Evolutionary conservation across 2,329 filamentous ascomycete species (phyloP).

Genomic region (Cladophialophora psammophila): DNA sequence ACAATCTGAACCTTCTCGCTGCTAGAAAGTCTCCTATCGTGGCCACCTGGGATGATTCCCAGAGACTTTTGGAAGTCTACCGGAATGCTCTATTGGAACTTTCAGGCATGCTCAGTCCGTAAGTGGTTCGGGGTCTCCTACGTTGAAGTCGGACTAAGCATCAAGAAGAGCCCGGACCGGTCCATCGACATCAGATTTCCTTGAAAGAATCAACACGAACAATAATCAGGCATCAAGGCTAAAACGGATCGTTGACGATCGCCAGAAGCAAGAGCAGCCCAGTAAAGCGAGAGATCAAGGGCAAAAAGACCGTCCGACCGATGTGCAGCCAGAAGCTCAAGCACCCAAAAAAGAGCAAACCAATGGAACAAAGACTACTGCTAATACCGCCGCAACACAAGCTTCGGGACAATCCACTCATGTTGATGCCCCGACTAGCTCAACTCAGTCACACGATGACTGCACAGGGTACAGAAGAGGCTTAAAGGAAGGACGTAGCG

Average conservation of each 20-base stretch:
- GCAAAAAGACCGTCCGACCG: neutral
- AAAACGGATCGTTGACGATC: neutral
- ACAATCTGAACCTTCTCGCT: constrained; percentile 5
- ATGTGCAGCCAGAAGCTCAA: neutral
- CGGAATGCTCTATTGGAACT: neutral
- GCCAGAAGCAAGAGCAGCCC: neutral
- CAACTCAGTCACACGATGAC: neutral
- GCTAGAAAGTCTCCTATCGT: neutral
- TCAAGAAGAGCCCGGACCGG: neutral
- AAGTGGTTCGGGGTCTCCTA: neutral
- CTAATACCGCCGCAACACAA: neutral
- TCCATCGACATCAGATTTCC: neutral
- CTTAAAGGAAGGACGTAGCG: constrained; percentile 3
- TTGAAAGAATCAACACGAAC: neutral
- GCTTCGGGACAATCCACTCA: neutral
- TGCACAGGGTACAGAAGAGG: constrained; percentile 4
- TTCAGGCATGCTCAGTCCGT: neutral
- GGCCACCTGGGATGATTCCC: neutral
- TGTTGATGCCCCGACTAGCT: neutral
- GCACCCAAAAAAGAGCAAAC: neutral
- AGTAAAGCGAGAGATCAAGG: neutral
- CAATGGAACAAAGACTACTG: neutral
- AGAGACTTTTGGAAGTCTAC: neutral
- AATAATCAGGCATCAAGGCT: neutral
- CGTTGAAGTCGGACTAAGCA: neutral